phyloP scores from a whole-genome alignment of 441 rosid genomes.

The Omphalea diandra region DNA sequence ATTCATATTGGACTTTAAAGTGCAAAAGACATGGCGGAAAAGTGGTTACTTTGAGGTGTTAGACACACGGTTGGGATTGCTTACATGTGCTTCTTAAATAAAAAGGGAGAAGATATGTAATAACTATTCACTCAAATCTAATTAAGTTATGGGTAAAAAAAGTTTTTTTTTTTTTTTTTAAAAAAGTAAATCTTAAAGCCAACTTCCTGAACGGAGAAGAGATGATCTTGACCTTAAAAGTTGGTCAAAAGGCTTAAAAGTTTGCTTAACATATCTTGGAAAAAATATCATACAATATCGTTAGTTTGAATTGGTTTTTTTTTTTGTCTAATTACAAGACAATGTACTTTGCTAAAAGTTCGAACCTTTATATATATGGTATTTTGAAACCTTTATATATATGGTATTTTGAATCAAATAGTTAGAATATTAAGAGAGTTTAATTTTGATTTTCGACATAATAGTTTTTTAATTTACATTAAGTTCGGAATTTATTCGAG shows the following conservation, averaged over 20 bases:
- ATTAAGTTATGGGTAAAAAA: too few relatives aligned
- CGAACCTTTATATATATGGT: neutral
- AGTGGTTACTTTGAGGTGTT: too few relatives aligned
- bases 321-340: neutral
- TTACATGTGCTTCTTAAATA: neutral
- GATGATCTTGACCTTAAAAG: constrained; percentile 9
- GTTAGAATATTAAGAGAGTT: too few relatives aligned
- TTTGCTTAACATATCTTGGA: neutral
- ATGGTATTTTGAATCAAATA: neutral
- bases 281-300: neutral
- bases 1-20: neutral
- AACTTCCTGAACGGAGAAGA: neutral
- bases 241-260: constrained; percentile 3
- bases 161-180: too few relatives aligned
- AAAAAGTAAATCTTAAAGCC: neutral
- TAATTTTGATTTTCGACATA: too few relatives aligned
- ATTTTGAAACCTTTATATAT: neutral
- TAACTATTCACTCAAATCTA: neutral
- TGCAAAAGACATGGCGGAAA: neutral
- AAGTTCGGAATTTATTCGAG: too few relatives aligned
- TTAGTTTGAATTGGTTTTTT: neutral
- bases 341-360: constrained; percentile 2
- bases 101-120: neutral
- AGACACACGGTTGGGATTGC: too few relatives aligned
- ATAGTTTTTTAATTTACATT: too few relatives aligned